These are phyloP conservation scores for Hanseniaspora sp. DNA, from an alignment of 1,139 yeast species.

Conservation along the genomic window DNA sequence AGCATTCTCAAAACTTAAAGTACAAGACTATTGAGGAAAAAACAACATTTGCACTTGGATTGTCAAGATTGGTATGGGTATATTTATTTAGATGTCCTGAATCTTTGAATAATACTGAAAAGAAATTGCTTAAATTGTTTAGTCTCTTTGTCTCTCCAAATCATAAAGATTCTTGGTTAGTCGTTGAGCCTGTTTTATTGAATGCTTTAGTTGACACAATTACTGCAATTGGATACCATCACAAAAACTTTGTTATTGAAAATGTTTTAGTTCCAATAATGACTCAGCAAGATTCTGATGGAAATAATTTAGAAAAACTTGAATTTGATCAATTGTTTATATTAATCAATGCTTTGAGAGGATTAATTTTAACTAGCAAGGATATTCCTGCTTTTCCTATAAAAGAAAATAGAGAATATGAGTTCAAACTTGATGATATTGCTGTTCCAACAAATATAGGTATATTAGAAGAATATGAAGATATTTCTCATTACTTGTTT, in stretches of 20 bases:
- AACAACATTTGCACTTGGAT: constrained; percentile 50
- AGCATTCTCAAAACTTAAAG: constrained; percentile 33
- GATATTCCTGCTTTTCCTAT: constrained; percentile 69
- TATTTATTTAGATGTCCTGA: constrained; percentile 79
- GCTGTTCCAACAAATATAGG: constrained; percentile 27
- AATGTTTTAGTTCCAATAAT: constrained; percentile 55
- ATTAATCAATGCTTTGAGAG: constrained; percentile 59
- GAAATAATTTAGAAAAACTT: constrained; percentile 51
- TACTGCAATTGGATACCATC: constrained; percentile 66
- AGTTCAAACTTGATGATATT: constrained; percentile 26
- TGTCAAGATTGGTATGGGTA: constrained; percentile 77
- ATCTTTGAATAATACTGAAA: constrained; percentile 73
- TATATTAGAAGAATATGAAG: constrained; percentile 56
- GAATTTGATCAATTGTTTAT: constrained; percentile 62
- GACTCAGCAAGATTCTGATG: constrained; percentile 37
- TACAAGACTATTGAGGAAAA: constrained; percentile 47
- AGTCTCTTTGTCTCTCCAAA: constrained; percentile 44
- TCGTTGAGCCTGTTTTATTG: constrained; percentile 49
- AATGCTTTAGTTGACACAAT: constrained; percentile 60
- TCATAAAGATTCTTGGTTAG: constrained; percentile 64
- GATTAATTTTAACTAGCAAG: constrained; percentile 49
- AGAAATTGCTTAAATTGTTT: constrained; percentile 50
- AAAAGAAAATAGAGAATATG: constrained; percentile 39
- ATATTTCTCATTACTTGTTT: constrained; percentile 56
- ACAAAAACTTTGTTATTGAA: constrained; percentile 69